phyloP scores from a whole-genome alignment of 768 basidiomycete species.

The Boletus patriciae region DNA sequence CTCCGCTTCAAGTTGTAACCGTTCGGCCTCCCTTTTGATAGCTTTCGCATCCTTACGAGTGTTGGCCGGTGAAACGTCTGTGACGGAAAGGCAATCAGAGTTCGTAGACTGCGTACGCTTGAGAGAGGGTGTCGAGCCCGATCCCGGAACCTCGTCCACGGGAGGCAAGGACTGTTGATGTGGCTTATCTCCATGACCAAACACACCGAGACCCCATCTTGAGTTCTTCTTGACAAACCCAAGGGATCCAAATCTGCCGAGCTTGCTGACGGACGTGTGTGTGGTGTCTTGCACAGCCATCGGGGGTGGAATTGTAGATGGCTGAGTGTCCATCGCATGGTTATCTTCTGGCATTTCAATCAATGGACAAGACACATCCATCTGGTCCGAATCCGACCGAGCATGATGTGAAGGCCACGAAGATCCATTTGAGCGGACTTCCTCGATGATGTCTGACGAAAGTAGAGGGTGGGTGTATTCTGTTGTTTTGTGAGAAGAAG shows the following conservation, averaged over 20 bases:
- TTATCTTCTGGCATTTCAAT: constrained; percentile 45
- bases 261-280: constrained; percentile 49
- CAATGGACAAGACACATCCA: constrained; percentile 58
- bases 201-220: constrained; percentile 68
- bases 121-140: constrained; percentile 59
- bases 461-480: constrained; percentile 39
- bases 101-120: constrained; percentile 80
- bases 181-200: constrained; percentile 68
- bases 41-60: constrained; percentile 64
- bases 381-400: constrained; percentile 40
- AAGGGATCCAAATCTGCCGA: constrained; percentile 58
- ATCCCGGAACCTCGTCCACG: constrained; percentile 66
- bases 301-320: constrained; percentile 50
- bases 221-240: constrained; percentile 68
- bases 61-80: constrained; percentile 44
- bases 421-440: constrained; percentile 26
- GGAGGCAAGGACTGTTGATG: constrained; percentile 63
- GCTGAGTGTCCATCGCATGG: constrained; percentile 46
- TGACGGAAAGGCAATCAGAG: constrained; percentile 66
- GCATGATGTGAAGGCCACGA: constrained; percentile 32
- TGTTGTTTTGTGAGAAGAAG: constrained; percentile 34
- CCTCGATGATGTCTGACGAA: constrained; percentile 31
- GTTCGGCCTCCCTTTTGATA: constrained; percentile 78
- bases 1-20: constrained; percentile 77
- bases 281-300: constrained; percentile 37